Percentiles rank a stretch among this genome's conserved stretches.
phyloP scores from a whole-genome alignment of 2,329 filamentous ascomycete genomes.

The Fusarium floridanum region DNA sequence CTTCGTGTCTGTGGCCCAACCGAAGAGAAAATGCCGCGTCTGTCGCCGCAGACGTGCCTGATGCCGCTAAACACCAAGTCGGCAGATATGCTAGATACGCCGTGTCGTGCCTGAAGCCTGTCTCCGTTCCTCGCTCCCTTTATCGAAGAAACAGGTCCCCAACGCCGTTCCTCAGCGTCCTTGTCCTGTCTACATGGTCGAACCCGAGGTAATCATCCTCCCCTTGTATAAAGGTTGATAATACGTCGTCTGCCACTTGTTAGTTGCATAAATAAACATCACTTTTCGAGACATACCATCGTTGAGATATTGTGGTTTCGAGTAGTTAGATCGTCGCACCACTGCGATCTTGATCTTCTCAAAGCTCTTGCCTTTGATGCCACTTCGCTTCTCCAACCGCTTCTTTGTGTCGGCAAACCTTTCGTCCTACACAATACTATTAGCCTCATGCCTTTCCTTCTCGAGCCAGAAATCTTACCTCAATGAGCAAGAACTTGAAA shows the following conservation, averaged over 20 bases:
- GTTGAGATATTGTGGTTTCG: slow-evolving; percentile 84
- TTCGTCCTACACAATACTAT: slow-evolving; percentile 72
- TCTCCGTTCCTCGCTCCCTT: slow-evolving; percentile 26
- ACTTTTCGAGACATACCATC: slow-evolving; percentile 72
- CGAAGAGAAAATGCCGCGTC: slow-evolving; percentile 9
- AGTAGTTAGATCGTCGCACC: slow-evolving; percentile 77
- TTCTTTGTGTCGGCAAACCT: slow-evolving; percentile 92
- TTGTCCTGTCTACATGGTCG: slow-evolving; percentile 74
- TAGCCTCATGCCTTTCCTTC: no score
- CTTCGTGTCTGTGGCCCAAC: slow-evolving; percentile 7
- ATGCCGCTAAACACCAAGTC: slow-evolving; percentile 13
- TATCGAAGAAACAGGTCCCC: slow-evolving; percentile 72
- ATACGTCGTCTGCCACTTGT: slow-evolving; percentile 66
- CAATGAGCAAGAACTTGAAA: slow-evolving; percentile 88
- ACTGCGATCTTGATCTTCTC: slow-evolving; percentile 98
- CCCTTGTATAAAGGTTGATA: slow-evolving; percentile 64
- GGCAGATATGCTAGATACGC: slow-evolving; percentile 28
- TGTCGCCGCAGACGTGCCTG: slow-evolving; percentile 22
- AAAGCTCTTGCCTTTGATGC: slow-evolving; percentile 97
- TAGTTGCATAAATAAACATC: slow-evolving; percentile 26
- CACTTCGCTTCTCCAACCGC: slow-evolving; percentile 90
- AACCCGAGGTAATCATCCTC: slow-evolving; percentile 75
- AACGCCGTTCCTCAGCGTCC: slow-evolving; percentile 69
- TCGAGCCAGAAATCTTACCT: slow-evolving; percentile 65
- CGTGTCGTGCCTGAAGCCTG: slow-evolving; percentile 16